Evolutionary conservation across 2,329 filamentous ascomycete species (phyloP).

Genomic region (Lasiodiplodia hormozganensis): DNA sequence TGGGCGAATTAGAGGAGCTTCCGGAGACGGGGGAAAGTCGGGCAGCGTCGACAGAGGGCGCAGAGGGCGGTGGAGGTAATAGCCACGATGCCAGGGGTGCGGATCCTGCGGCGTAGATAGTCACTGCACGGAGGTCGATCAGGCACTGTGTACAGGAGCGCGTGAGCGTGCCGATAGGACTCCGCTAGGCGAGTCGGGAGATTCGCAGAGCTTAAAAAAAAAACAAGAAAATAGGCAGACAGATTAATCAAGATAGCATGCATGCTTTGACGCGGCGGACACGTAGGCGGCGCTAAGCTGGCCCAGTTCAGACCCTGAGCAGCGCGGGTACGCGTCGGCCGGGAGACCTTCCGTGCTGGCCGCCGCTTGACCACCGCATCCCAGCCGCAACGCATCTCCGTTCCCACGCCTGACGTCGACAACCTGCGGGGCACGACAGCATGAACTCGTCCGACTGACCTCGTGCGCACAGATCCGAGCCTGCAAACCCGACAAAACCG

Average conservation of each 20-base stretch:
- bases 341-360: conserved; percentile 17
- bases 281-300: conserved; percentile 13
- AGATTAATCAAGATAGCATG: background rate
- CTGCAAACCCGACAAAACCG: background rate
- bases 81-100: conserved; percentile 8
- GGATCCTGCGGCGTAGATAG: conserved; percentile 23
- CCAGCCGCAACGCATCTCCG: background rate
- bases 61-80: conserved; percentile 3
- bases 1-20: conserved; percentile 19
- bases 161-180: conserved; percentile 2
- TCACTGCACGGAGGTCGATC: conserved; percentile 11
- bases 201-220: conserved; percentile 11
- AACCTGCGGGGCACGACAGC: conserved; percentile 18
- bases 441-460: conserved; percentile 13
- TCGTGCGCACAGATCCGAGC: background rate
- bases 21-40: background rate
- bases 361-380: conserved; percentile 17
- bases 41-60: background rate
- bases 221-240: conserved; percentile 1
- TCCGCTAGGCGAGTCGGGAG: background rate
- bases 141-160: conserved; percentile 3
- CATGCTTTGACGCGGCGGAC: background rate
- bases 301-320: conserved; percentile 15
- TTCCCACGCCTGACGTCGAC: conserved; percentile 27
- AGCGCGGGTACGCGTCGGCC: conserved; percentile 16